These are phyloP conservation scores for Alisma plantagoaquatica DNA, from an alignment of 106 monocot species.

Conservation along the genomic window DNA sequence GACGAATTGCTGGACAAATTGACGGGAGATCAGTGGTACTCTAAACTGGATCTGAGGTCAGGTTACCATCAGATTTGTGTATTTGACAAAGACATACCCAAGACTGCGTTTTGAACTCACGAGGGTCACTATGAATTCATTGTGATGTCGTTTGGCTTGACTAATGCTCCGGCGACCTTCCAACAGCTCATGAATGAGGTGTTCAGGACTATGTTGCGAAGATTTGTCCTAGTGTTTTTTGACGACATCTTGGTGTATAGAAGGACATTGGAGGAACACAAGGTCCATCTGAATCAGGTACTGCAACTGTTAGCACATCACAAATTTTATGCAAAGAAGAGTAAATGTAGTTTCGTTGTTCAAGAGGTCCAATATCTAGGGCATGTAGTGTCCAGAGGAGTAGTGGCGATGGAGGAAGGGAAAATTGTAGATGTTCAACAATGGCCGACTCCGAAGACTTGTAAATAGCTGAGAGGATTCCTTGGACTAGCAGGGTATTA, in stretches of 20 bases:
- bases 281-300: background rate
- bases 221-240: constrained; percentile 8
- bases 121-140: background rate
- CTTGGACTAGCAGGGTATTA: constrained; percentile 5
- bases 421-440: background rate
- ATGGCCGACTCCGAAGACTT: background rate
- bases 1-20: constrained; percentile 2
- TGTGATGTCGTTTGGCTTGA: constrained; percentile 4
- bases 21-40: background rate
- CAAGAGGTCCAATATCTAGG: background rate
- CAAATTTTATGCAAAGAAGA: background rate
- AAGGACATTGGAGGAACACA: background rate
- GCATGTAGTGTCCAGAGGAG: background rate
- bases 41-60: background rate
- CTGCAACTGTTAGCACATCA: background rate
- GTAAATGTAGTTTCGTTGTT: background rate
- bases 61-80: constrained; percentile 7
- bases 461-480: background rate
- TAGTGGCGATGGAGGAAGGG: background rate
- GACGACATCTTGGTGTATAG: constrained; percentile 9
- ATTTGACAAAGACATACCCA: background rate
- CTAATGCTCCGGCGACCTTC: constrained; percentile 7
- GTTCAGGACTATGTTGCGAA: background rate
- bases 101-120: background rate
- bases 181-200: constrained; percentile 5